Percentiles rank a stretch among this genome's conserved stretches.
Conservation (phyloP, 106 monocot genomes). For the Dactylorhiza incarnata region DNA sequence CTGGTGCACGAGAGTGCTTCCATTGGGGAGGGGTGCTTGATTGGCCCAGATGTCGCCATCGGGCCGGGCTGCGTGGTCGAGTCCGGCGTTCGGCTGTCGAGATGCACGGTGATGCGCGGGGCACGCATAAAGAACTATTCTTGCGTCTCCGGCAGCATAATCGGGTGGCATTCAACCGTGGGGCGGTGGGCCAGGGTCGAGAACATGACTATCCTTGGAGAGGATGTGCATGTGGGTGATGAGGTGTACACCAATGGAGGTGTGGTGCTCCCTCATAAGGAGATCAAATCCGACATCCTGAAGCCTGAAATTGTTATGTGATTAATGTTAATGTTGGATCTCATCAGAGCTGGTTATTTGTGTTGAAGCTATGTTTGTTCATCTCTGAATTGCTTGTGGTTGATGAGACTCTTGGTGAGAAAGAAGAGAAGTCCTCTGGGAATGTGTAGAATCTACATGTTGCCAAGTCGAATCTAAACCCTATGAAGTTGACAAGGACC, state of each 20-base stretch:
- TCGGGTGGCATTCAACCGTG: constrained; percentile 79
- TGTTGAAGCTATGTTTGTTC: too few relatives aligned
- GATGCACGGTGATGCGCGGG: constrained; percentile 58
- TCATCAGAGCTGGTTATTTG: too few relatives aligned
- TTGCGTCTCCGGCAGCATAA: constrained; percentile 61
- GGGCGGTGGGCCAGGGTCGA: constrained; percentile 73
- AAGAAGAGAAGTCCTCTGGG: too few relatives aligned
- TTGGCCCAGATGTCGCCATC: constrained; percentile 63
- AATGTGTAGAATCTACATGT: too few relatives aligned
- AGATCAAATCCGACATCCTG: constrained; percentile 79
- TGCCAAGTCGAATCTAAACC: too few relatives aligned
- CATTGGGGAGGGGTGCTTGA: constrained; percentile 60
- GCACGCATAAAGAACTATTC: constrained; percentile 57
- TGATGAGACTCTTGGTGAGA: too few relatives aligned
- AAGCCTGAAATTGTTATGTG: constrained; percentile 90
- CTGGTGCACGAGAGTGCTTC: constrained; percentile 60
- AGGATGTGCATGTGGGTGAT: constrained; percentile 79
- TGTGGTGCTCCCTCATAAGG: constrained; percentile 85
- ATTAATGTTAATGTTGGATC: neutral
- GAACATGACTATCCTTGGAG: constrained; percentile 85
- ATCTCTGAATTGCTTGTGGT: too few relatives aligned
- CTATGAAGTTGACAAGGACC: too few relatives aligned
- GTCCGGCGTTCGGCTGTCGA: constrained; percentile 58
- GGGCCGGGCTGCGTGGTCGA: constrained; percentile 66
- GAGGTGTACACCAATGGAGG: constrained; percentile 89